Percentiles rank a stretch among this genome's conserved stretches.
phyloP scores from a whole-genome alignment of 164 flowering plant genomes.

The Vitis rotundifolia region DNA sequence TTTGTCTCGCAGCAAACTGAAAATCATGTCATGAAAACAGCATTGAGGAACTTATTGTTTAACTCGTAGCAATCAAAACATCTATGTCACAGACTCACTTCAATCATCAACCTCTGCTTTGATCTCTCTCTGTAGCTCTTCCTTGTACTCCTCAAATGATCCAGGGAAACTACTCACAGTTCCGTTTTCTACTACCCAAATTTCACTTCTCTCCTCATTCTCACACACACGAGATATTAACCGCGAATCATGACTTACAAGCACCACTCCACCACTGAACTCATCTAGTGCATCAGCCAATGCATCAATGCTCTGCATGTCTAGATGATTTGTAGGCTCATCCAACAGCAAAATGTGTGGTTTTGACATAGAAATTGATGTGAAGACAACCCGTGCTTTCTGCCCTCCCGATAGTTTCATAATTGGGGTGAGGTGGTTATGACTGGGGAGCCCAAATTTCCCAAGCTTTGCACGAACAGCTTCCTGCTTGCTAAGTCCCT shows the following conservation, averaged over 20 bases:
- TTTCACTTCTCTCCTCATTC: slow-evolving; percentile 71
- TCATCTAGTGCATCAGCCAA: slow-evolving; percentile 80
- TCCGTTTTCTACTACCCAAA: slow-evolving; percentile 80
- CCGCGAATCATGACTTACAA: slow-evolving; percentile 83
- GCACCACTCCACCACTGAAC: slow-evolving; percentile 79
- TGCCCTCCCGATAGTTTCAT: slow-evolving; percentile 83
- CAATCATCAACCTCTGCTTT: slow-evolving; percentile 76
- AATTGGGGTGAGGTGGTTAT: slow-evolving; percentile 83
- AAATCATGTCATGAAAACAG: no score
- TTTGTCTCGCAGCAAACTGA: no score
- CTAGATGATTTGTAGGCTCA: slow-evolving; percentile 75
- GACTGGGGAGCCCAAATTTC: slow-evolving; percentile 82
- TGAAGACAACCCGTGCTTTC: slow-evolving; percentile 73
- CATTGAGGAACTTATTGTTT: no score
- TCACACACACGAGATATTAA: slow-evolving; percentile 84
- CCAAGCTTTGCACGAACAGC: slow-evolving; percentile 85
- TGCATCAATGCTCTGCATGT: slow-evolving; percentile 91
- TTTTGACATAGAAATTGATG: slow-evolving; percentile 85
- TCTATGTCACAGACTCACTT: background rate
- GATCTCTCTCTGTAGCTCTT: slow-evolving; percentile 64
- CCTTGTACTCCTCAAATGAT: slow-evolving; percentile 77
- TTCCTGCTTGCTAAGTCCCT: slow-evolving; percentile 82
- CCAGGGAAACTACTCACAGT: slow-evolving; percentile 54
- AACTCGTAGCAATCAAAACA: no score
- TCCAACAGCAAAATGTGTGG: slow-evolving; percentile 72